These are phyloP conservation scores for Rossbeevera mucosa DNA, from an alignment of 768 basidiomycete species.

Conservation along the genomic window DNA sequence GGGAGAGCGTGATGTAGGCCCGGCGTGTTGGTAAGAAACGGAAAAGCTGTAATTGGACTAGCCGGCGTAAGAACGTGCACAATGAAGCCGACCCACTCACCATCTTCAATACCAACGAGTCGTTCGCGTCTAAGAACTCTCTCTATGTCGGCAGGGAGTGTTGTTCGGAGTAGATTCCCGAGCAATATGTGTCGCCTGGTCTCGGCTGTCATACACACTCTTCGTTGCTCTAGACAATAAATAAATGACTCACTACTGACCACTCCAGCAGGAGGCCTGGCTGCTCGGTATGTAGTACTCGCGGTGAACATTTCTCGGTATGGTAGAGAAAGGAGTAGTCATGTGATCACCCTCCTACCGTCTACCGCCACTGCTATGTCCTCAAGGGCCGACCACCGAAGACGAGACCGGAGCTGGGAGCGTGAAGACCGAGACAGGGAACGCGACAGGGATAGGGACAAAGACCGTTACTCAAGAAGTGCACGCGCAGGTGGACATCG, in stretches of 20 bases:
- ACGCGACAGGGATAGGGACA: constrained; percentile 32
- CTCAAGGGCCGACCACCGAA: constrained; percentile 49
- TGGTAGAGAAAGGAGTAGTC: constrained; percentile 3
- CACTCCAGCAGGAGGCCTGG: constrained; percentile 4
- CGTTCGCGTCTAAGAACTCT: constrained; percentile 39
- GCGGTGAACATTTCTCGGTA: constrained; percentile 14
- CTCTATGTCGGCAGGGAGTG: constrained; percentile 53
- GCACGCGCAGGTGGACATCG: constrained; percentile 31
- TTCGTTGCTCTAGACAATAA: background rate
- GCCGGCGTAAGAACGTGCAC: constrained; percentile 7
- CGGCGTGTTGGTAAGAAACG: constrained; percentile 56
- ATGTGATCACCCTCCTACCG: constrained; percentile 21
- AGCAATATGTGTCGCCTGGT: constrained; percentile 42
- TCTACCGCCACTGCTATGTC: constrained; percentile 49
- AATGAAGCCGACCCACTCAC: constrained; percentile 12
- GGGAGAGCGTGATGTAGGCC: constrained; percentile 54
- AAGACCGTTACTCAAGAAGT: constrained; percentile 41
- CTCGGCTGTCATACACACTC: constrained; percentile 15
- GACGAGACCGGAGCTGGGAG: constrained; percentile 65
- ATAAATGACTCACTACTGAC: constrained; percentile 13
- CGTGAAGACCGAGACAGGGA: constrained; percentile 33
- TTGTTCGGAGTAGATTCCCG: constrained; percentile 46
- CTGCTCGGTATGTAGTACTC: constrained; percentile 21
- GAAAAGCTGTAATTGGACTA: constrained; percentile 58
- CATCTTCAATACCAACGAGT: constrained; percentile 43